A percentile compares a stretch with the other conserved stretches of the same genome.
phyloP scores from a whole-genome alignment of 352 stramenopile genomes.

The Phytophthora cajani region DNA sequence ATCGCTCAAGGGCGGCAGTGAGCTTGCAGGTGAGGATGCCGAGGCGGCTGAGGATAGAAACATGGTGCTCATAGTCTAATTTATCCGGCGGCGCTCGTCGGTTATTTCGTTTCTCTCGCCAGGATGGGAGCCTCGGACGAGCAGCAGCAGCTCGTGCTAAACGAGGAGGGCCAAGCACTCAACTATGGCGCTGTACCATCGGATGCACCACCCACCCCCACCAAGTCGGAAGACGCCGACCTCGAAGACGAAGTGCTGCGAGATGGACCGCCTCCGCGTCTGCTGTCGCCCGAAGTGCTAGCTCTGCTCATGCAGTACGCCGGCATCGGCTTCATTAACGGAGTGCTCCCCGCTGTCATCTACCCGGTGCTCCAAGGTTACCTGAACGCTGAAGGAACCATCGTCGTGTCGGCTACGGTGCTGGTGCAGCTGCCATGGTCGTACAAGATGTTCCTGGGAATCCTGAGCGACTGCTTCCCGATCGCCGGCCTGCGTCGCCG shows the following conservation, averaged over 20 bases:
- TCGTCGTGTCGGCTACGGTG: conserved; percentile 47
- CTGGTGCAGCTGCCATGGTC: conserved; percentile 59
- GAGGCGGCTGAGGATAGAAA: conserved; percentile 11
- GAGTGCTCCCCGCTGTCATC: conserved; percentile 48
- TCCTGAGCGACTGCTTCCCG: conserved; percentile 62
- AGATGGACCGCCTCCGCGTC: conserved; percentile 25
- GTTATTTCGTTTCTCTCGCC: conserved; percentile 4
- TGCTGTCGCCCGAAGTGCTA: conserved; percentile 40
- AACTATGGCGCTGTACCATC: conserved; percentile 28
- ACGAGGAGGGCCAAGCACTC: conserved; percentile 12
- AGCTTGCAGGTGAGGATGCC: conserved; percentile 6
- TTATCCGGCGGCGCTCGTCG: conserved; percentile 15
- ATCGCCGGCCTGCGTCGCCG: conserved; percentile 53
- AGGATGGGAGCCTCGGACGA: conserved; percentile 30
- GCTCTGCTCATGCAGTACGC: conserved; percentile 55
- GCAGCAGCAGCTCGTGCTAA: conserved; percentile 31
- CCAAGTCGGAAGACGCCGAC: conserved; percentile 11
- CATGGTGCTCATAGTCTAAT: conserved; percentile 19
- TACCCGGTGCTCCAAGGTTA: conserved; percentile 58
- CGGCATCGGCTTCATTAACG: conserved; percentile 51
- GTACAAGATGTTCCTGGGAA: conserved; percentile 60
- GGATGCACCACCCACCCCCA: neutral
- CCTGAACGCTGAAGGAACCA: conserved; percentile 56
- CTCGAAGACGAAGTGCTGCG: conserved; percentile 40
- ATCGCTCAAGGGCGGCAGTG: conserved; percentile 3